Conservation (phyloP, 83 land plant species). For the Larix sibirica region DNA sequence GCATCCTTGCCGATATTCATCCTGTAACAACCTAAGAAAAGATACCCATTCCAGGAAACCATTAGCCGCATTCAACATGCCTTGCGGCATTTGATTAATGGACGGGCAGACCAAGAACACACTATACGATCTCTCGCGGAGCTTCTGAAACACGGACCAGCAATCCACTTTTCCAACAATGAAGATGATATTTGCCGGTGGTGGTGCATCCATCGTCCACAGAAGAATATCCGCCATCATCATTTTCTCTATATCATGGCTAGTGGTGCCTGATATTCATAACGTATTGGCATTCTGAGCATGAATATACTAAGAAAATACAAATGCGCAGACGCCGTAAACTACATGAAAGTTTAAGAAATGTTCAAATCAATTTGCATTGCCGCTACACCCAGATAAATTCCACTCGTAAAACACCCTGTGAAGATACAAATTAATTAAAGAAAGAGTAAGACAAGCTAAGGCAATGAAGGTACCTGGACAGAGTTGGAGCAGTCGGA, state of each 20-base stretch:
- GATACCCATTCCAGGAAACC: not conserved
- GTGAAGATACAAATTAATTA: too few relatives aligned
- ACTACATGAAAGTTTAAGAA: too few relatives aligned
- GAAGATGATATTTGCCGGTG: slow-evolving; percentile 7
- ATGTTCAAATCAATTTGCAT: too few relatives aligned
- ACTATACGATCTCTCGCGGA: slow-evolving; percentile 3
- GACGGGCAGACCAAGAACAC: slow-evolving; percentile 13
- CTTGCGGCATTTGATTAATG: not conserved
- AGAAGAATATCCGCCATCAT: not conserved
- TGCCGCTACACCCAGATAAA: too few relatives aligned
- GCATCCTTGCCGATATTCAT: not conserved
- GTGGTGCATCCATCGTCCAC: slow-evolving; percentile 4
- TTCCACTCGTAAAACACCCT: too few relatives aligned
- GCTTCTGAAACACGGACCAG: not conserved
- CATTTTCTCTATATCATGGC: slow-evolving; percentile 6
- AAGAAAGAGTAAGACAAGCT: too few relatives aligned
- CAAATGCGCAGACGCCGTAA: too few relatives aligned
- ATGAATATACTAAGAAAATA: too few relatives aligned
- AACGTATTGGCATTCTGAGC: too few relatives aligned
- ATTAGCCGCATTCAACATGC: not conserved
- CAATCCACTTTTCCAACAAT: not conserved
- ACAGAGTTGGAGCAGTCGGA: too few relatives aligned
- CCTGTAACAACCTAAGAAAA: not conserved
- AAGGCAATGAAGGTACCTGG: too few relatives aligned
- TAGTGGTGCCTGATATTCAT: too few relatives aligned